A percentile compares a stretch with the other conserved stretches of the same genome.
phyloP scores from a whole-genome alignment of 192 early-diverging fungal genomes.

The Spinellus fusiger region DNA sequence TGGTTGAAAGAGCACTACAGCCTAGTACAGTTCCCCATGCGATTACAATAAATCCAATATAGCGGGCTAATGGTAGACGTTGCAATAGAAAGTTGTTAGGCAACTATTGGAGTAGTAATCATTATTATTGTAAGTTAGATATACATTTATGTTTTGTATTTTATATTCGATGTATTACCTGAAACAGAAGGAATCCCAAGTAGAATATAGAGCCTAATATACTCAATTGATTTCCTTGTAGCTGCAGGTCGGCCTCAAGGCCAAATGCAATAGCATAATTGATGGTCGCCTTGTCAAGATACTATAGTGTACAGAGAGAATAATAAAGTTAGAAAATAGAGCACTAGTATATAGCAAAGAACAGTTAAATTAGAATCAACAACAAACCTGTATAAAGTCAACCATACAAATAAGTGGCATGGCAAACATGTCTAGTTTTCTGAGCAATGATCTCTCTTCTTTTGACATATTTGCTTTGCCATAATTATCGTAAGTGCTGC shows the following conservation, averaged over 20 bases:
- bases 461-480: background rate
- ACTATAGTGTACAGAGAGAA: background rate
- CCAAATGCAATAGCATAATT: conserved; percentile 19
- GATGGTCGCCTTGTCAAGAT: conserved; percentile 25
- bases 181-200: conserved; percentile 18
- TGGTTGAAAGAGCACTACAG: conserved; percentile 7
- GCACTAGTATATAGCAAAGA: background rate
- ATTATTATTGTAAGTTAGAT: background rate
- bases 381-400: conserved; percentile 1
- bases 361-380: conserved; percentile 10
- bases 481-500: background rate
- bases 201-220: conserved; percentile 28
- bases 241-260: conserved; percentile 12
- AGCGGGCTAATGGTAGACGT: conserved; percentile 8
- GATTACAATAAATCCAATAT: conserved; percentile 16
- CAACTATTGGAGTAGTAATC: background rate
- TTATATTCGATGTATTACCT: conserved; percentile 4
- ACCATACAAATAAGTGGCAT: background rate
- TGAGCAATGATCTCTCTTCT: background rate
- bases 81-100: conserved; percentile 31
- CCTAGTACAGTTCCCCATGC: conserved; percentile 21
- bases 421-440: background rate
- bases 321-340: background rate
- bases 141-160: background rate
- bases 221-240: conserved; percentile 19